Evolutionary conservation across 208 protist genomes (phyloP), one percentile per base, ranked within the genome.

Genomic region (Acanthamoeba royreba): DNA sequence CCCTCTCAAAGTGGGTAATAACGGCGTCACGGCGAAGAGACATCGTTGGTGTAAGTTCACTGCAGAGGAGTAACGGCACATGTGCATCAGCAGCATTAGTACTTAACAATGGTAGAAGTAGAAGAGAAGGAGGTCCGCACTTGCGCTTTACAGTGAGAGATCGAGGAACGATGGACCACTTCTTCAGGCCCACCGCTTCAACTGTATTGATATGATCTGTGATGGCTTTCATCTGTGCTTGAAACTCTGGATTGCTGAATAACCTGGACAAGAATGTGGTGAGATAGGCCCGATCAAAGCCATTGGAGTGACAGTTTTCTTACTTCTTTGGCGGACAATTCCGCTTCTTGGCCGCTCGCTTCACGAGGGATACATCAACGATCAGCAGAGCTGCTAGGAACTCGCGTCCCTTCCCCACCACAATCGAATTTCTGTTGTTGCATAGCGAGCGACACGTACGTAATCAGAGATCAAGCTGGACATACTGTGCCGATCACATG

Each of bases 41-140:
- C 85, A 91, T 91, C 52, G 85, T 91, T 9, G 85, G 85, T 22
- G 85, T 72, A 0, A 91, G 53, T 28, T 91, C 85, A 33, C 81
- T 66, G 19, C 55, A 66, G n/a, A 7, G 15, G 25, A 63, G 8
- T n/a, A 17, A 63, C 22, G 25, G 31, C 53, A 63, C 53, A 63
- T 28, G 31, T 28, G 31, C 53, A 63, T 28, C 22, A 17, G 31
- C 53, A 63, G 25, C 22, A 17, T 58, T n/a, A 13, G 49, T 25
- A 25, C 49, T n/a, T 58, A 19, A 66, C 55, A n/a, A n/a, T n/a
- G n/a, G n/a, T n/a, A n/a, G n/a, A n/a, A n/a, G n/a, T n/a, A n/a
- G n/a, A n/a, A n/a, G n/a, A n/a, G n/a, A n/a, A n/a, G n/a, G n/a
- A n/a, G n/a, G n/a, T n/a, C n/a, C n/a, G 55, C 5, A 66, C 55